Base-by-base conservation (phyloP, 805 yeast genomes). In the Candida germanica region DNA sequence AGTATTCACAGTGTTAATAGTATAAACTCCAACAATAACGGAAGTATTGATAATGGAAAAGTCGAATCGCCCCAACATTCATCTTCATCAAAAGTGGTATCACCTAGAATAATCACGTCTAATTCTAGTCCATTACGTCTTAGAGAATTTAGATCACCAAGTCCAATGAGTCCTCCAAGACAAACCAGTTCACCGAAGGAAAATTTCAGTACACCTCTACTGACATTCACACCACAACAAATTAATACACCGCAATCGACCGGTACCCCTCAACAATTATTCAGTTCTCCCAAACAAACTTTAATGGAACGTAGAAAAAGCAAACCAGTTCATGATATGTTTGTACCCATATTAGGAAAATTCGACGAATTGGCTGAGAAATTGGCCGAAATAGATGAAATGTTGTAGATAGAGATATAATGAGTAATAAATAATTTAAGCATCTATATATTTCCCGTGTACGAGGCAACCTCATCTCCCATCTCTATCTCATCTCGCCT, bases 271-370 rank as follows among this genome's bases (percentile, higher is more conserved):
- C 6, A 20, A 7, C 9, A 10, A 7, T 20, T 20, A 20, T 7
- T 10, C 23, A 10, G 9, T 7, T 20, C 23, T 20, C 6, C 6
- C 23, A 20, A 20, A 20, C n/a, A n/a, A n/a, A 10, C 23, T 10
- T 10, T 20, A 6, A 20, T 20, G 23, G 23, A 20, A 20, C 23
- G 23, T 10, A 20, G 23, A 10, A 55, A 56, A 36, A 50, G 53
- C 33, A 53, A 56, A 42, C 65, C 66, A 4, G 74, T 80, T 6
- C 71, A 69, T 31, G 71, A 69, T 15, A 63, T 79, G 53, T 81
- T 79, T 55, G 62, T 72, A 47, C 84, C 85, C 2, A 64, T 82
- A 6, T 61, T 80, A 33, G 67, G 68, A 16, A 73, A 72, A 36
- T 61, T 67, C 40, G 73, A 67, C 45, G 66, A 60, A 44, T 56